Evolutionary conservation across 352 stramenopile genomes (phyloP).

Genomic region (Pythium sp.): DNA sequence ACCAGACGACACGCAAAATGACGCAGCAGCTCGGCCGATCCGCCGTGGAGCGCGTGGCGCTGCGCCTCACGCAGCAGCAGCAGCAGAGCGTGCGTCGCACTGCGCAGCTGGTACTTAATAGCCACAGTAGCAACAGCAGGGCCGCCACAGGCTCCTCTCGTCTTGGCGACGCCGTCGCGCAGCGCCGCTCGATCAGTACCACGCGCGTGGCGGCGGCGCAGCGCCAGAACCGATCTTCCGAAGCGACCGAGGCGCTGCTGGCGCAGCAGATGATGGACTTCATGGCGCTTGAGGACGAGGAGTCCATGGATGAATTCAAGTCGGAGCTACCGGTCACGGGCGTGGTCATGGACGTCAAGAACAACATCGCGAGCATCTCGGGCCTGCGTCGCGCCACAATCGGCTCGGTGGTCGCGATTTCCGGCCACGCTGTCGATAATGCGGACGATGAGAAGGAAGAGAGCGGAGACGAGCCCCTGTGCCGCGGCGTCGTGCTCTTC

Average conservation of each 20-base stretch:
- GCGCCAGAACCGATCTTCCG: conserved; percentile 21
- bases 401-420: conserved; percentile 62
- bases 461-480: conserved; percentile 13
- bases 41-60: conserved; percentile 9
- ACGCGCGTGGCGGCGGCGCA: conserved; percentile 15
- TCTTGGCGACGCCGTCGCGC: background rate
- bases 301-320: background rate
- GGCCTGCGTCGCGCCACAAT: conserved; percentile 68
- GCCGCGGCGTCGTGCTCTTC: conserved; percentile 53
- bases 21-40: conserved; percentile 13
- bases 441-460: background rate
- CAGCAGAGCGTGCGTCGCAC: background rate
- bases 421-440: conserved; percentile 18
- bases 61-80: conserved; percentile 11
- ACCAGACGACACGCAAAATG: background rate
- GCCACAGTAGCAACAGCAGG: background rate
- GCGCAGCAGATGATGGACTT: conserved; percentile 75
- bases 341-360: conserved; percentile 66
- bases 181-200: conserved; percentile 17
- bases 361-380: conserved; percentile 69
- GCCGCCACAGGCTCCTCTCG: background rate
- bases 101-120: background rate
- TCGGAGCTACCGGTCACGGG: conserved; percentile 40
- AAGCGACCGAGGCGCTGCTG: conserved; percentile 52
- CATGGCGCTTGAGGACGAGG: conserved; percentile 40